These are phyloP conservation scores for Parachaetomium inaequale DNA, from an alignment of 495 filamentous ascomycete genomes.

Conservation along the genomic window DNA sequence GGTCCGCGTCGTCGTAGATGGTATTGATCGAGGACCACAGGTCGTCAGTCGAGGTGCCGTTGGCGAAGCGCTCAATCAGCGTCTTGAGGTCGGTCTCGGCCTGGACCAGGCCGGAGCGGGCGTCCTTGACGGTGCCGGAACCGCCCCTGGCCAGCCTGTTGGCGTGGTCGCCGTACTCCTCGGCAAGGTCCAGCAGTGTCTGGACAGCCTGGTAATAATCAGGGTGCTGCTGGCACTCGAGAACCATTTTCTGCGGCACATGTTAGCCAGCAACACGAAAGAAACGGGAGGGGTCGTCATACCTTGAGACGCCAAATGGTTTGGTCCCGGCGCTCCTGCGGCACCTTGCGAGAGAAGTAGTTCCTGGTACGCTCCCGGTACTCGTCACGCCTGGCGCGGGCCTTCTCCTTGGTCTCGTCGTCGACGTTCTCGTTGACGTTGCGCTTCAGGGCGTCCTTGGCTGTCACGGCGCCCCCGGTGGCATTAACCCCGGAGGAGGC, in stretches of 20 bases:
- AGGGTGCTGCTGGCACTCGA: conserved; percentile 89
- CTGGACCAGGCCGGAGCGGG: conserved; percentile 58
- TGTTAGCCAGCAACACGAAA: conserved; percentile 14
- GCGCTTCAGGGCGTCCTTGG: conserved; percentile 48
- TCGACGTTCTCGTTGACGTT: conserved; percentile 51
- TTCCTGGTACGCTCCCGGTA: conserved; percentile 58
- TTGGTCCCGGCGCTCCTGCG: conserved; percentile 91
- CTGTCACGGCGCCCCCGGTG: conserved; percentile 47
- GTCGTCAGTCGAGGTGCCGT: conserved; percentile 83
- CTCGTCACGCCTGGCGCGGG: conserved; percentile 37
- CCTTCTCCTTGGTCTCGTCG: conserved; percentile 61
- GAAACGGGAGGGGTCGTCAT: not conserved
- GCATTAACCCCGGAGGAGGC: conserved; percentile 51
- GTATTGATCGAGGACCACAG: conserved; percentile 80
- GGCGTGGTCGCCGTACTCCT: conserved; percentile 77
- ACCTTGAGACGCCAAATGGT: conserved; percentile 83
- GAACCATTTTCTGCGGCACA: conserved; percentile 73
- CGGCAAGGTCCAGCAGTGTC: conserved; percentile 76
- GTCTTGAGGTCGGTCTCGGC: conserved; percentile 83
- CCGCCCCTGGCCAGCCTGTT: conserved; percentile 61
- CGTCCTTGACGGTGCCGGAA: conserved; percentile 64
- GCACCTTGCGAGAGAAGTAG: conserved; percentile 80
- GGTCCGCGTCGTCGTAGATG: conserved; percentile 88
- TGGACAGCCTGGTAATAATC: conserved; percentile 89
- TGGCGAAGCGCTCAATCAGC: conserved; percentile 92